Evolutionary conservation across 1,284 basidiomycete species (phyloP), one percentile per base, ranked within the genome.

Genomic region (Ganoderma leucocontextum): DNA sequence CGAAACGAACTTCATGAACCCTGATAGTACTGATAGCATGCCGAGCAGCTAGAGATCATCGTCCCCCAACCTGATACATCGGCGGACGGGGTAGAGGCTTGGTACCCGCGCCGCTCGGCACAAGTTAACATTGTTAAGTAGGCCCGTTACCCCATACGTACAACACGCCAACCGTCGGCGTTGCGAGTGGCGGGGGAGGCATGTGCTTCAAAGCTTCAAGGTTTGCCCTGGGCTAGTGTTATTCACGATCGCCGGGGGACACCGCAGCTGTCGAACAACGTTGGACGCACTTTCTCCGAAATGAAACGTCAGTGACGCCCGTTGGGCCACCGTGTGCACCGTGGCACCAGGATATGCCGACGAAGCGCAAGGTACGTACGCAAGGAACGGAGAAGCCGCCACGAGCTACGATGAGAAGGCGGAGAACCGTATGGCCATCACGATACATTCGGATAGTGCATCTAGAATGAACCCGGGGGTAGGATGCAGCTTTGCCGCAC

Each of bases 181-280:
- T 10, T 49, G 47, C 10, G 12, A 49, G 22, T 4, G 25, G 47
- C 47, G 22, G 22, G 22, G 47, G 8, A 25, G 47, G 22, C 47
- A 49, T 49, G 47, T 49, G 47, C 47, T 49, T 49, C 47, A 49
- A 25, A 22, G 47, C 47, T 49, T 49, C 47, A 49, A 25, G 47
- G 47, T 49, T 25, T 49, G 3, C 47, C 22, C 22, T 49, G 47
- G 22, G 10, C 22, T 47, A 22, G 29, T 47, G 8, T 10, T 10
- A 25, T 22, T 49, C 47, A 49, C 22, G 22, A 4, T 25, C 22
- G 4, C 47, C 10, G 22, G 47, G 47, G 19, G n/a, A 10, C n/a
- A 47, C n/a, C 44, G 49, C 49, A 29, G 25, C 25, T 47, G 44
- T 22, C 49, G 25, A 53, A 29, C 44, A 47, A 22, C 44, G 44